Evolutionary conservation across 805 yeast genomes (phyloP), one percentile per base, ranked within the genome.

Genomic region (Hanseniaspora vineae): DNA sequence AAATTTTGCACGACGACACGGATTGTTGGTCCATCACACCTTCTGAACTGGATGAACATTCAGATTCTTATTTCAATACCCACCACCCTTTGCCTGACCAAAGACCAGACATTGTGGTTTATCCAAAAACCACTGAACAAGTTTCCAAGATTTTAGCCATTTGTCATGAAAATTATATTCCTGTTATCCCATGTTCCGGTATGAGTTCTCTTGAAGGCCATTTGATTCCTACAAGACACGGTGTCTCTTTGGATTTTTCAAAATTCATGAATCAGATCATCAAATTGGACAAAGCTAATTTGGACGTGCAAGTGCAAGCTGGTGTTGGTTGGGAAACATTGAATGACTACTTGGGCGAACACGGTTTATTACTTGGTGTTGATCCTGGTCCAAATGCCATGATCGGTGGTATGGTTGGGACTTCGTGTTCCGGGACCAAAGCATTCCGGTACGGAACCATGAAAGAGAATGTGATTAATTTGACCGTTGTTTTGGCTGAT

Each of bases 191-290:
- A 1, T 81, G 65, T 50, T 75, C 86, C 1, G 94, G 92, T 10
- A 86, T 86, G 31, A 78, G 92, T 0, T 81, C 90, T 0, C 65
- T 84, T 39, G 94, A 84, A 60, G 94, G 92, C n/a, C 88, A 84
- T 57, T 81, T 77, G 59, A 70, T 81, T 44, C 80, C 85, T 4
- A 80, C 88, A 0, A 69, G 88, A 55, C 69, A 74, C 4, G 75
- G 84, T 9, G 69, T 82, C 3, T 69, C 75, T 44, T 55, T 81
- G 39, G 90, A 84, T 58, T 61, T 82, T 39, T 67, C 77, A 14
- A 65, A 72, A 48, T 60, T 51, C 46, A 75, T 84, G 84, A 70
- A 78, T 61, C 59, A 72, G 42, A 71, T 84, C 6, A 20, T 84
- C 2, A 66, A 67, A 23, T 62, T 84, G 35, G 77, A 83, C 57